A percentile compares a stretch with the other conserved stretches of the same genome.
Conservation (phyloP, 768 basidiomycete genomes). For the Pisolithus microcarpus region DNA sequence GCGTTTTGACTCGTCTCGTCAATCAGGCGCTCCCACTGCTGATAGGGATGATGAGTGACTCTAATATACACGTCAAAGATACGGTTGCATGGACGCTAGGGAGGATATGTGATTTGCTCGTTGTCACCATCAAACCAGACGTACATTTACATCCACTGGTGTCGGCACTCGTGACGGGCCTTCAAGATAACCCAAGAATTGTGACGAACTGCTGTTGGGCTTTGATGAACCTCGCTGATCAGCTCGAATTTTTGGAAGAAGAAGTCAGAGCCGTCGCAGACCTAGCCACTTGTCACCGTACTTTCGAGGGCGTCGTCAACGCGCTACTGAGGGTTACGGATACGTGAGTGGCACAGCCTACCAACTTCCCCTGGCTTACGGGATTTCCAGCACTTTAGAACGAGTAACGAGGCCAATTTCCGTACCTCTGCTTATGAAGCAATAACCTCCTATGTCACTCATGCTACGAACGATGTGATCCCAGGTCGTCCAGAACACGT, state of each 20-base stretch:
- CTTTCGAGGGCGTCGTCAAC: slow-evolving; percentile 78
- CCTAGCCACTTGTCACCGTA: slow-evolving; percentile 77
- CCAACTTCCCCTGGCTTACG: slow-evolving; percentile 8
- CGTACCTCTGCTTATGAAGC: slow-evolving; percentile 96
- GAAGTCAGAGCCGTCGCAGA: slow-evolving; percentile 45
- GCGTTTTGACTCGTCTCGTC: slow-evolving; percentile 82
- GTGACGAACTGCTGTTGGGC: slow-evolving; percentile 95
- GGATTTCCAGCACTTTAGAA: slow-evolving; percentile 31
- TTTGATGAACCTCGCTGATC: slow-evolving; percentile 91
- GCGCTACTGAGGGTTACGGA: slow-evolving; percentile 84
- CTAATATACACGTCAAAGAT: slow-evolving; percentile 83
- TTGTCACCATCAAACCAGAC: slow-evolving; percentile 81
- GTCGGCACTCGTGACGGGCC: slow-evolving; percentile 71
- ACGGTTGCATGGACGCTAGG: slow-evolving; percentile 98
- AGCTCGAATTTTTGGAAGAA: slow-evolving; percentile 68
- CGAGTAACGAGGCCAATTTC: slow-evolving; percentile 85
- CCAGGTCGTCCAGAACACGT: slow-evolving; percentile 75
- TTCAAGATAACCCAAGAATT: slow-evolving; percentile 78
- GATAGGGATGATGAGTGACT: slow-evolving; percentile 92
- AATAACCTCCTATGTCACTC: slow-evolving; percentile 77
- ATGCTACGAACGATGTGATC: slow-evolving; percentile 74
- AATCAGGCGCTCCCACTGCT: slow-evolving; percentile 90
- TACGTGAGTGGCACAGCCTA: slow-evolving; percentile 43
- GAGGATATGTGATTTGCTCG: slow-evolving; percentile 85
- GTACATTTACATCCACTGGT: slow-evolving; percentile 80